Conservation (phyloP, 768 basidiomycete species). For the Pleurotus tuoliensis region DNA sequence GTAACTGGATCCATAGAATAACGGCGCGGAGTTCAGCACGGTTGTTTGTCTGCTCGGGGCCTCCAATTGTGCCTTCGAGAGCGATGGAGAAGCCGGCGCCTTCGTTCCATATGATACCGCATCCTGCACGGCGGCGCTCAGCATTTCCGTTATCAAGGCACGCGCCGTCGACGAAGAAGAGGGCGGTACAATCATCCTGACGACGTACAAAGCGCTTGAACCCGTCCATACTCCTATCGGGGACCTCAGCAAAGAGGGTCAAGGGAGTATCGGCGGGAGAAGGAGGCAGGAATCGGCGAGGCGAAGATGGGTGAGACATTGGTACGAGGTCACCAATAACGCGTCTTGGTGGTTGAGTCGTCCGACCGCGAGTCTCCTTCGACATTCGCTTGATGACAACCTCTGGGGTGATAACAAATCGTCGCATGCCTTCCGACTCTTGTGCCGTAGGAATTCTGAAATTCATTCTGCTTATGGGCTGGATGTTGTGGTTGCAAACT, state of each 20-base stretch:
- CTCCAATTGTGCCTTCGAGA: slow-evolving; percentile 1
- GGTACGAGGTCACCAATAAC: not conserved
- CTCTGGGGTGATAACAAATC: too few species aligned
- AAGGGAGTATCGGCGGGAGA: not conserved
- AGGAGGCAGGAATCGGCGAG: not conserved
- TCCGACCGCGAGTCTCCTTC: not conserved
- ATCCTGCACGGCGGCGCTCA: not conserved
- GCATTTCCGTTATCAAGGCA: slow-evolving; percentile 7
- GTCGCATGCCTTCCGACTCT: too few species aligned
- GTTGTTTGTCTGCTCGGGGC: slow-evolving; percentile 23
- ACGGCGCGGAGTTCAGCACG: slow-evolving; percentile 33
- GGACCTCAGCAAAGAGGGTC: not conserved
- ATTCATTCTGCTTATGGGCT: too few species aligned
- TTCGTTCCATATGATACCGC: slow-evolving; percentile 4
- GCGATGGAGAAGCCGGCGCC: not conserved
- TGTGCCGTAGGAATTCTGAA: too few species aligned
- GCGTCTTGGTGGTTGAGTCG: not conserved
- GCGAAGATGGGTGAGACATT: slow-evolving; percentile 1
- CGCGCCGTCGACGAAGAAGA: slow-evolving; percentile 11
- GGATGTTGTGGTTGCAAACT: too few species aligned
- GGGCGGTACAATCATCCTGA: slow-evolving; percentile 3
- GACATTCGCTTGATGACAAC: not conserved
- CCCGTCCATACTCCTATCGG: not conserved
- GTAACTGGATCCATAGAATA: slow-evolving; percentile 16
- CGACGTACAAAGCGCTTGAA: slow-evolving; percentile 5